A percentile compares a stretch with the other conserved stretches of the same genome.
Evolutionary conservation across 2,329 filamentous ascomycete species (phyloP).

Genomic region (Exophiala lecanii-corni): DNA sequence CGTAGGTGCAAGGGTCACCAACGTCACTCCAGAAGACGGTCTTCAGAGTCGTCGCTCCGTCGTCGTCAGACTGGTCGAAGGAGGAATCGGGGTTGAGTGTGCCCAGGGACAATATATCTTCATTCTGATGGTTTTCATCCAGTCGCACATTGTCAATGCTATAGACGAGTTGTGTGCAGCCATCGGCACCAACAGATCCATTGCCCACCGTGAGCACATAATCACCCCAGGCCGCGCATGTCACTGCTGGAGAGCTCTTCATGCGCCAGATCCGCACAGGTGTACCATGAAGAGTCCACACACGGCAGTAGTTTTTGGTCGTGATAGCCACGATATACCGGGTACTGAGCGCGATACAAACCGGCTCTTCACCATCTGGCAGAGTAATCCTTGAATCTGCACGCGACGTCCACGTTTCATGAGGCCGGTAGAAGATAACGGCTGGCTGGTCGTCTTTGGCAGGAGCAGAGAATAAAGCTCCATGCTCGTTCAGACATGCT

Average conservation of each 20-base stretch:
- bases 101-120: conserved; percentile 83
- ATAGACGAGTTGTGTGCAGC: conserved; percentile 74
- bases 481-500: conserved; percentile 68
- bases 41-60: conserved; percentile 64
- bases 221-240: conserved; percentile 89
- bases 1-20: conserved; percentile 96
- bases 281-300: conserved; percentile 89
- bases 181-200: conserved; percentile 74
- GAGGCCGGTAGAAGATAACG: conserved; percentile 90
- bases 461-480: conserved; percentile 15
- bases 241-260: conserved; percentile 84
- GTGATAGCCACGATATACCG: conserved; percentile 89
- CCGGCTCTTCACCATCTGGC: conserved; percentile 80
- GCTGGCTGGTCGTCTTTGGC: conserved; percentile 60
- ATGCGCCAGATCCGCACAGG: conserved; percentile 85
- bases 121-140: conserved; percentile 89
- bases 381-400: conserved; percentile 85
- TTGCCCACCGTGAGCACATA: conserved; percentile 97
- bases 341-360: conserved; percentile 83
- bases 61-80: conserved; percentile 7
- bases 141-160: conserved; percentile 92
- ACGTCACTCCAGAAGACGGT: conserved; percentile 88
- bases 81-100: conserved; percentile 13
- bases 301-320: conserved; percentile 77
- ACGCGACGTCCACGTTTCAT: conserved; percentile 91